Base-by-base conservation (phyloP, 2,329 filamentous ascomycete genomes). In the Fusarium secorum region DNA sequence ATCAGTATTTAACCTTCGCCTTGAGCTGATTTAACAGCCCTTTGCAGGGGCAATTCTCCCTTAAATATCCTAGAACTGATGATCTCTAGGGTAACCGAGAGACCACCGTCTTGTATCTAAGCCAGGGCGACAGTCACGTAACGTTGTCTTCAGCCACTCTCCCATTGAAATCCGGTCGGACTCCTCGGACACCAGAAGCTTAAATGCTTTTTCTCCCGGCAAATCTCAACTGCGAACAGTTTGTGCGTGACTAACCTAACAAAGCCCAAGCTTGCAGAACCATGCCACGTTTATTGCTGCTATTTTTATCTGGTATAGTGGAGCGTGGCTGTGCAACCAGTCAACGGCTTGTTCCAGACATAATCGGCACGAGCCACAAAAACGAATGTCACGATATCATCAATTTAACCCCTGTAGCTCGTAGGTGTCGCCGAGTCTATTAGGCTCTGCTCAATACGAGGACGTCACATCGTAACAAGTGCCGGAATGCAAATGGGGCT, bases 261-360 rank as follows among this genome's bases (percentile, higher is more conserved):
- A n/a, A 6, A 44, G 62, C 32, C 36, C 35, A 28, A 15, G 36
- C n/a, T 44, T 18, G 9, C 5, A 45, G 26, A 11, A 33, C 22
- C 33, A 38, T 28, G 20, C 36, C 44, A 56, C 30, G 30, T 24
- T n/a, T n/a, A 33, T 10, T 36, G 33, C 30, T 18, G 28, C 51
- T 64, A 64, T 64, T 60, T 66, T 66, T 52, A 66, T 42, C 64
- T 66, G 62, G 62, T 61, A 41, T 53, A 48, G 39, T 53, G 45
- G 45, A 42, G 30, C 28, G 51, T 42, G 61, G 49, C 62, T 41
- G 63, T 35, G 51, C 51, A 30, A 5, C 15, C 22, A 35, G 2
- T 26, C 20, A 32, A 44, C 52, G 18, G 52, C 30, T 55, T 10
- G 30, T 38, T 53, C 15, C 33, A 32, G 32, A 38, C 35, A 45